Conservation (phyloP, 1,139 yeast genomes). For the Debaryomyces psychrophilus region DNA sequence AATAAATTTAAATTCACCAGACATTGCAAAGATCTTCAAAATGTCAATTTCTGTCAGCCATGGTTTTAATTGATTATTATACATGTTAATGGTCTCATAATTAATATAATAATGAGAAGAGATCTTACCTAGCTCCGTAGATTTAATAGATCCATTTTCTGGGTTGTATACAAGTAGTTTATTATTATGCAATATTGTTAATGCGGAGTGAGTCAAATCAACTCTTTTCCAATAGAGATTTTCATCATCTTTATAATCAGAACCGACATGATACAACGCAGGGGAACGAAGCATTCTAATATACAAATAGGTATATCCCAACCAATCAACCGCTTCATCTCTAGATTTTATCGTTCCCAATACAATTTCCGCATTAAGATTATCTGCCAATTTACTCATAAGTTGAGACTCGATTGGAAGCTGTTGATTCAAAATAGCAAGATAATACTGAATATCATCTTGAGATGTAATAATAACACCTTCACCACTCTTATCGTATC, state of each 20-base stretch:
- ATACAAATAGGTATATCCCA: slow-evolving; percentile 76
- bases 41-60: slow-evolving; percentile 73
- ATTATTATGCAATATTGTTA: slow-evolving; percentile 56
- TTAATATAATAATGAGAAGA: slow-evolving; percentile 87
- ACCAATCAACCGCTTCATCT: slow-evolving; percentile 77
- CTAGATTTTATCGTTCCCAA: slow-evolving; percentile 64
- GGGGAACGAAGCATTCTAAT: slow-evolving; percentile 82
- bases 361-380: slow-evolving; percentile 84
- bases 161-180: slow-evolving; percentile 64
- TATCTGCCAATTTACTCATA: slow-evolving; percentile 70
- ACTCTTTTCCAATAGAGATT: slow-evolving; percentile 50
- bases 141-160: slow-evolving; percentile 40
- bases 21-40: slow-evolving; percentile 71
- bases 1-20: slow-evolving; percentile 83
- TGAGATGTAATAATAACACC: slow-evolving; percentile 92
- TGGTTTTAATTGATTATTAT: slow-evolving; percentile 63
- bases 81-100: slow-evolving; percentile 68
- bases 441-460: slow-evolving; percentile 81
- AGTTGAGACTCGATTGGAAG: slow-evolving; percentile 91
- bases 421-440: slow-evolving; percentile 87
- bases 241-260: slow-evolving; percentile 60
- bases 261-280: slow-evolving; percentile 72
- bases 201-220: slow-evolving; percentile 78
- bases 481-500: slow-evolving; percentile 90
- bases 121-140: slow-evolving; percentile 83